A percentile compares a stretch with the other conserved stretches of the same genome.
Evolutionary conservation across 1,139 yeast species (phyloP).

Genomic region (Suhomyces choctaworum): DNA sequence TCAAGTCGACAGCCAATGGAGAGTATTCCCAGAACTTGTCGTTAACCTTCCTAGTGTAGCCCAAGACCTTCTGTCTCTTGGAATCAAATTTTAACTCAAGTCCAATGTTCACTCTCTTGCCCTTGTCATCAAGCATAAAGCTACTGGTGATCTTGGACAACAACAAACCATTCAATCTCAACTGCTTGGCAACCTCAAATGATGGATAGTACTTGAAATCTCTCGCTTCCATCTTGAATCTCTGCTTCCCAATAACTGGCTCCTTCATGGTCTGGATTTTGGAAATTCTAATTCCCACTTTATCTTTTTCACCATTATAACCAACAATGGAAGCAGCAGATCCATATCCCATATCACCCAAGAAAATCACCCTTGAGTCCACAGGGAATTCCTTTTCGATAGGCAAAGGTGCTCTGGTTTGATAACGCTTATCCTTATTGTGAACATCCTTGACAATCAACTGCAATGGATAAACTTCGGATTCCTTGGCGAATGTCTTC

Average conservation of each 20-base stretch:
- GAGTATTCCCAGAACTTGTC: conserved; percentile 82
- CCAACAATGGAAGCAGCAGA: conserved; percentile 76
- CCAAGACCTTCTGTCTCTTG: conserved; percentile 79
- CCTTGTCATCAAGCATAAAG: conserved; percentile 57
- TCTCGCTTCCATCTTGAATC: conserved; percentile 57
- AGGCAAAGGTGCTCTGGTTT: conserved; percentile 74
- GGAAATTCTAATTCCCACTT: conserved; percentile 52
- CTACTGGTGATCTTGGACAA: conserved; percentile 78
- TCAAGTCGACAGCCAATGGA: conserved; percentile 65
- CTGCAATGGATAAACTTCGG: conserved; percentile 70
- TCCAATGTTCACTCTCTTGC: conserved; percentile 68
- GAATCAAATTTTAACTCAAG: conserved; percentile 82
- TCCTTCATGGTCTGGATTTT: conserved; percentile 54
- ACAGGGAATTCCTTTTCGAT: conserved; percentile 80
- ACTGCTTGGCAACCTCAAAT: conserved; percentile 59
- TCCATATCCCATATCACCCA: conserved; percentile 90
- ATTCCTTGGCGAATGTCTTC: conserved; percentile 58
- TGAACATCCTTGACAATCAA: conserved; percentile 73
- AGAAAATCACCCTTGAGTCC: conserved; percentile 70
- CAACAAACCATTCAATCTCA: conserved; percentile 62
- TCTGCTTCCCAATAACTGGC: conserved; percentile 61
- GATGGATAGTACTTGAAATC: conserved; percentile 67
- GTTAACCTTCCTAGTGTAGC: conserved; percentile 64
- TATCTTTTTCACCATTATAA: conserved; percentile 49
- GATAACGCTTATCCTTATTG: conserved; percentile 72